These are phyloP conservation scores for Exophiala xenobiotica DNA, from an alignment of 2,329 filamentous ascomycete species.

Conservation along the genomic window DNA sequence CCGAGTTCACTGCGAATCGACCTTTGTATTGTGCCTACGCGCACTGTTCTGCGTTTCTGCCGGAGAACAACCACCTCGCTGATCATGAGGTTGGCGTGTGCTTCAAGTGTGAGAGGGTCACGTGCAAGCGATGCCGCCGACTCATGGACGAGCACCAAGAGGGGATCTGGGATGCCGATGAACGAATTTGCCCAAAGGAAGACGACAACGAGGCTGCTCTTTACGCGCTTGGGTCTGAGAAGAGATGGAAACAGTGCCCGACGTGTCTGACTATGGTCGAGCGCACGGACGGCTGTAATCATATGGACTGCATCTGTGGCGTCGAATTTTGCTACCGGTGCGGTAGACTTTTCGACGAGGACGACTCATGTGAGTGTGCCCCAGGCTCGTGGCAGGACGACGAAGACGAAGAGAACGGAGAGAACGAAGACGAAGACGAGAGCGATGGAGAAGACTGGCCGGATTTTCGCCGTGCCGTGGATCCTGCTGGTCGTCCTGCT, in stretches of 20 bases:
- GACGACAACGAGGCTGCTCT: slow-evolving; percentile 9
- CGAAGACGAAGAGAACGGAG: slow-evolving; percentile 5
- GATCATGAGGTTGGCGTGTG: slow-evolving; percentile 9
- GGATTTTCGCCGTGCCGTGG: too few species aligned
- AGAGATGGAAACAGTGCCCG: slow-evolving; percentile 27
- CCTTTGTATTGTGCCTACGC: slow-evolving; percentile 23
- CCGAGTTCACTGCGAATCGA: slow-evolving; percentile 15
- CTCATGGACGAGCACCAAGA: slow-evolving; percentile 4
- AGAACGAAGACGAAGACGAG: slow-evolving; percentile 1
- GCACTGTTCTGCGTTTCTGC: slow-evolving; percentile 19
- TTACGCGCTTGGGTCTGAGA: slow-evolving; percentile 7
- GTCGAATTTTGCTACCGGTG: slow-evolving; percentile 27
- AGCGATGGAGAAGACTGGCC: slow-evolving; percentile 1
- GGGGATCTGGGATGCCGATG: not conserved
- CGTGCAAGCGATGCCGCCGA: slow-evolving; percentile 13
- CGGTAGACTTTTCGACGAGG: slow-evolving; percentile 17
- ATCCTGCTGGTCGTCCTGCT: too few species aligned
- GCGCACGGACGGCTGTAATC: slow-evolving; percentile 21
- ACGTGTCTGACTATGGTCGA: slow-evolving; percentile 25
- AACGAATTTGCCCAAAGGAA: slow-evolving; percentile 10
- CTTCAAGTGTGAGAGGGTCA: slow-evolving; percentile 5
- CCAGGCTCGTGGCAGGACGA: not conserved
- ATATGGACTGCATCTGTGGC: slow-evolving; percentile 25
- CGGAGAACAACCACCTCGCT: slow-evolving; percentile 1
- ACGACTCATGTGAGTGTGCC: slow-evolving; percentile 6